Conservation (phyloP, 129 eudicot genomes). For the Flaveria sonorensis region DNA sequence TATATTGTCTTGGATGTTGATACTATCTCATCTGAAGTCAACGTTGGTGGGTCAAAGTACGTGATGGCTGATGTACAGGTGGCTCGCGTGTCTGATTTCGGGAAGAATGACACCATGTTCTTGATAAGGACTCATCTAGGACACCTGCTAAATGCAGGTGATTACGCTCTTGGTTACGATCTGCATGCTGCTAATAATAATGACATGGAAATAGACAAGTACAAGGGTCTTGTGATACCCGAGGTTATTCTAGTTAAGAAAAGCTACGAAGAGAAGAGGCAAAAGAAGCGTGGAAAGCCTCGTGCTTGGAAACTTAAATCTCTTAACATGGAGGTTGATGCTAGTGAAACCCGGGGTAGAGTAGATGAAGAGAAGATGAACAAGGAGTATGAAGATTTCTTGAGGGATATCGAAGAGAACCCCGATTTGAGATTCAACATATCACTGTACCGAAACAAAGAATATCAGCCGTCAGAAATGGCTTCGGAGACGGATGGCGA, state of each 20-base stretch:
- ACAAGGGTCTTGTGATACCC: slow-evolving; percentile 13
- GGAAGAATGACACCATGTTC: slow-evolving; percentile 19
- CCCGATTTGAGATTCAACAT: slow-evolving; percentile 17
- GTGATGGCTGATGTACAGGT: slow-evolving; percentile 18
- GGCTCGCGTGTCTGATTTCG: slow-evolving; percentile 20
- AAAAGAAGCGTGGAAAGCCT: slow-evolving; percentile 19
- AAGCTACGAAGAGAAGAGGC: slow-evolving; percentile 16
- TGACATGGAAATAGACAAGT: slow-evolving; percentile 11
- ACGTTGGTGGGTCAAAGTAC: slow-evolving; percentile 18
- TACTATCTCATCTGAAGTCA: slow-evolving; percentile 13
- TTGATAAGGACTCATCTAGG: slow-evolving; percentile 21
- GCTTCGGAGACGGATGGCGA: slow-evolving; percentile 13
- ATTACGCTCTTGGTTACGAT: slow-evolving; percentile 20
- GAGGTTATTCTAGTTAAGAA: slow-evolving; percentile 19
- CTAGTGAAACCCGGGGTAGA: slow-evolving; percentile 16
- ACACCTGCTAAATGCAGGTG: slow-evolving; percentile 10
- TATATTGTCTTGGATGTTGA: slow-evolving; percentile 10
- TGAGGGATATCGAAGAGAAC: slow-evolving; percentile 13
- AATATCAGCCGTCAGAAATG: background rate
- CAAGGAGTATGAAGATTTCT: slow-evolving; percentile 6
- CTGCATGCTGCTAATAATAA: slow-evolving; percentile 13
- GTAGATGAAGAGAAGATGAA: slow-evolving; percentile 18
- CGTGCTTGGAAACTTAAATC: slow-evolving; percentile 19
- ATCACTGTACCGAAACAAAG: background rate
- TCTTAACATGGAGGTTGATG: background rate